Evolutionary conservation across 441 rosid species (phyloP).

Genomic region (Euphorbia schlechtendalii): DNA sequence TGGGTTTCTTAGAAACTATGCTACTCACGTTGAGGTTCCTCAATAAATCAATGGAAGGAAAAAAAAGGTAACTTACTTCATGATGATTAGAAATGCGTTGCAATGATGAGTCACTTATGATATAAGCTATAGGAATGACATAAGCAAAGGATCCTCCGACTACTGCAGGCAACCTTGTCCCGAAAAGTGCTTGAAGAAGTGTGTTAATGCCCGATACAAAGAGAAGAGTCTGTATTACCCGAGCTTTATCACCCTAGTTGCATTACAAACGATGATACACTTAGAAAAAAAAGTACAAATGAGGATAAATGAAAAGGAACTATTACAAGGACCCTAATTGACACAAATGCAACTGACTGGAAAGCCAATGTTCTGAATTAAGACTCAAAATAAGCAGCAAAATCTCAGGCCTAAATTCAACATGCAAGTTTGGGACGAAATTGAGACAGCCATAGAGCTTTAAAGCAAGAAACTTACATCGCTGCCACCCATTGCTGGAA

Average conservation of each 20-base stretch:
- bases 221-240: constrained; percentile 85
- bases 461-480: constrained; percentile 46
- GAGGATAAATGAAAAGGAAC: neutral
- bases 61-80: constrained; percentile 42
- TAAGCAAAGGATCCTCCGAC: constrained; percentile 94
- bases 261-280: constrained; percentile 3
- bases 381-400: neutral
- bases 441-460: neutral
- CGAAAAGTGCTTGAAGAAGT: constrained; percentile 85
- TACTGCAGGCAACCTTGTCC: constrained; percentile 88
- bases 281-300: neutral
- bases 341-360: neutral
- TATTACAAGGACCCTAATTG: neutral
- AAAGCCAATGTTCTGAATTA: neutral
- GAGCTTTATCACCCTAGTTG: constrained; percentile 82
- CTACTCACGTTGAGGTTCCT: too few relatives aligned
- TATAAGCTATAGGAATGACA: constrained; percentile 86
- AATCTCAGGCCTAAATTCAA: neutral
- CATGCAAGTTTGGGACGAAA: neutral
- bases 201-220: constrained; percentile 92
- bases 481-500: constrained; percentile 93
- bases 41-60: too few relatives aligned
- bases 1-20: too few relatives aligned
- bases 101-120: constrained; percentile 75
- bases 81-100: constrained; percentile 59